Conservation (phyloP, 2,329 filamentous ascomycete genomes). For the Juglanconis juglandina region DNA sequence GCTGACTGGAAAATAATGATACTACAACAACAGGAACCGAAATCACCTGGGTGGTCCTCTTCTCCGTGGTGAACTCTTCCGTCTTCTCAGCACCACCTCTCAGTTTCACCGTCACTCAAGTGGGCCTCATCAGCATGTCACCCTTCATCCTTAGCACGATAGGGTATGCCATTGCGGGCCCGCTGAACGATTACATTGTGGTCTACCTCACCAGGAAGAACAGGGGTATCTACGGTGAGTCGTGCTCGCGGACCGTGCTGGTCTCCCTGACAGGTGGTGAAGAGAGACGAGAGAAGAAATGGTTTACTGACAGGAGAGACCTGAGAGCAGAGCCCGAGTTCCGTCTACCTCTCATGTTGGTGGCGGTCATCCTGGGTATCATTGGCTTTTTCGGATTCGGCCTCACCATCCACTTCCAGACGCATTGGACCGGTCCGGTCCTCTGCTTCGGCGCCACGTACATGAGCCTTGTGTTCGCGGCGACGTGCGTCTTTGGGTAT, state of each 20-base stretch:
- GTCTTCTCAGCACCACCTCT: slow-evolving; percentile 37
- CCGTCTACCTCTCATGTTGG: neutral
- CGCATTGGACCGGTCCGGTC: slow-evolving; percentile 46
- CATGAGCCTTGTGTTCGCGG: slow-evolving; percentile 43
- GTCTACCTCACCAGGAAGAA: slow-evolving; percentile 46
- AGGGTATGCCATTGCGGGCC: slow-evolving; percentile 41
- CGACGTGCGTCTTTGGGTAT: slow-evolving; percentile 48
- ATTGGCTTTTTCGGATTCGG: slow-evolving; percentile 39
- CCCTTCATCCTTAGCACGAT: slow-evolving; percentile 45
- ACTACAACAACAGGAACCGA: neutral
- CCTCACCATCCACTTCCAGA: slow-evolving; percentile 40
- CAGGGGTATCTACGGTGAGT: slow-evolving; percentile 41
- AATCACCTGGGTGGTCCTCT: neutral
- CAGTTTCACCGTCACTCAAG: slow-evolving; percentile 46
- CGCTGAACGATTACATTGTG: slow-evolving; percentile 42
- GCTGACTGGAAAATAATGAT: neutral
- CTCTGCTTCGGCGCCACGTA: slow-evolving; percentile 47
- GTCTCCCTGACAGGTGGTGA: too few species aligned
- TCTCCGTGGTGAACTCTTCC: neutral
- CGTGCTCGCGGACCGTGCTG: neutral
- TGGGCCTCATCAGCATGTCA: slow-evolving; percentile 48
- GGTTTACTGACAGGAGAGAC: neutral
- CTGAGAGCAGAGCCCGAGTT: neutral
- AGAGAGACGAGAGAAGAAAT: neutral
- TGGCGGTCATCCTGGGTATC: neutral